A percentile compares a stretch with the other conserved stretches of the same genome.
phyloP scores from a whole-genome alignment of 345 rosid species.

The Ailanthus altissimus region DNA sequence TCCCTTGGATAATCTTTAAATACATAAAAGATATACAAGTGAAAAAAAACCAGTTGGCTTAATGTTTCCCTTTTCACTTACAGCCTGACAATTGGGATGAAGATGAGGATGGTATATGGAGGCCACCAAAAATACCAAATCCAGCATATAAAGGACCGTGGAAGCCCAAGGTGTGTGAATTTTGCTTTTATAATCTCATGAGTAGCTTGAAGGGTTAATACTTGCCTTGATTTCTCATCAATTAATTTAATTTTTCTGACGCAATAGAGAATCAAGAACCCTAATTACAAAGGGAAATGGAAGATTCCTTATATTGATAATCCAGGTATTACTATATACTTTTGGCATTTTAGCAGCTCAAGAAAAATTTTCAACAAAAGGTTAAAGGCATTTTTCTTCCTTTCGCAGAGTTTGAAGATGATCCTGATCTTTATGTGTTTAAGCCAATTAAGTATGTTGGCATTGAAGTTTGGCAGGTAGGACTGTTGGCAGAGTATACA shows the following conservation, averaged over 20 bases:
- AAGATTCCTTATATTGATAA: constrained; percentile 49
- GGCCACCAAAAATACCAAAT: constrained; percentile 43
- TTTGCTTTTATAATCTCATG: background rate
- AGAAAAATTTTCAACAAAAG: background rate
- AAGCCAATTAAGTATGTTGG: constrained; percentile 53
- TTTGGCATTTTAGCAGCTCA: background rate
- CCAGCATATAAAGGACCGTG: constrained; percentile 54
- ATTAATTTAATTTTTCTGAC: background rate
- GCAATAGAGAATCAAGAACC: constrained; percentile 51
- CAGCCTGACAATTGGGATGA: constrained; percentile 55
- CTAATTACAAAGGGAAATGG: constrained; percentile 53
- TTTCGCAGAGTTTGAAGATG: constrained; percentile 52
- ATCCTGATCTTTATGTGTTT: constrained; percentile 53
- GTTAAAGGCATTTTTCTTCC: background rate
- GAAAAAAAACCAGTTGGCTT: background rate
- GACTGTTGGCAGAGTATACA: background rate
- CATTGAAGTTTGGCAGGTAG: constrained; percentile 59
- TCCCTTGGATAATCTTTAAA: background rate
- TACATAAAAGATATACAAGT: background rate
- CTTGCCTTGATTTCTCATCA: background rate
- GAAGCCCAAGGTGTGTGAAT: constrained; percentile 39
- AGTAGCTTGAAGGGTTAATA: background rate
- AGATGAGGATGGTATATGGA: constrained; percentile 51
- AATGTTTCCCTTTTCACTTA: background rate
- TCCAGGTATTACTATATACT: constrained; percentile 32